Evolutionary conservation across 768 basidiomycete genomes (phyloP).

Genomic region (Boletus rubropictus): DNA sequence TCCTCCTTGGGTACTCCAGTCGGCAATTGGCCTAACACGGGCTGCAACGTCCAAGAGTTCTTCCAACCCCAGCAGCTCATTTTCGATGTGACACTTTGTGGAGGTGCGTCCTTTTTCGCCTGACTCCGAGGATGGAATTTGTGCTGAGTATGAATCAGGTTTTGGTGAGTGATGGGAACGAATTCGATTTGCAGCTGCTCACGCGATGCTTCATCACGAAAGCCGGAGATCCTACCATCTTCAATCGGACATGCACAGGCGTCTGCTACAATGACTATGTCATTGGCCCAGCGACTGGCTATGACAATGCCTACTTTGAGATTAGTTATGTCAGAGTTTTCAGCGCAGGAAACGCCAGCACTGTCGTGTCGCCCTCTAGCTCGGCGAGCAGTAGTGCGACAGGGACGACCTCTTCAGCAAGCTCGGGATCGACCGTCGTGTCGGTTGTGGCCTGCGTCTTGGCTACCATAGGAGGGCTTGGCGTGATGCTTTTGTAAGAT

Average conservation of each 20-base stretch:
- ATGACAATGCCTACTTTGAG: slow-evolving; percentile 68
- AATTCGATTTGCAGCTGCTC: slow-evolving; percentile 4
- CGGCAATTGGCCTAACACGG: slow-evolving; percentile 57
- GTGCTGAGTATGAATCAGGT: slow-evolving; percentile 22
- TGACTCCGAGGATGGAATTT: slow-evolving; percentile 13
- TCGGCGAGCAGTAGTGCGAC: slow-evolving; percentile 14
- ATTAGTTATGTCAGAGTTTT: slow-evolving; percentile 54
- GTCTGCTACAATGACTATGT: slow-evolving; percentile 68
- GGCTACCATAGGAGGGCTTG: slow-evolving; percentile 13
- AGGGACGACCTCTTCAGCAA: slow-evolving; percentile 11
- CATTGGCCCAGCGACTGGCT: slow-evolving; percentile 54
- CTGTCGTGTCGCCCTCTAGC: slow-evolving; percentile 19
- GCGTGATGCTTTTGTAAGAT: slow-evolving; percentile 12
- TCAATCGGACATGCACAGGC: slow-evolving; percentile 59
- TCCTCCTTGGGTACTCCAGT: slow-evolving; percentile 58
- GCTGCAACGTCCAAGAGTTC: slow-evolving; percentile 48
- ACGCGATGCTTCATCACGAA: slow-evolving; percentile 22
- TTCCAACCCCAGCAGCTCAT: slow-evolving; percentile 63
- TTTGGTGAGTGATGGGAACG: slow-evolving; percentile 23
- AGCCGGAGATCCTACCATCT: slow-evolving; percentile 48
- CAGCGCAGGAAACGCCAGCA: slow-evolving; percentile 30
- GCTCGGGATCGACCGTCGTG: slow-evolving; percentile 3
- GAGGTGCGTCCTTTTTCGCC: slow-evolving; percentile 36
- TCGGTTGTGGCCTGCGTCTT: slow-evolving; percentile 8
- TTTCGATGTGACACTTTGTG: slow-evolving; percentile 70